Percentiles rank a stretch among this genome's conserved stretches.
phyloP scores from a whole-genome alignment of 2,329 filamentous ascomycete genomes.

The Tolypocladium amazonense region DNA sequence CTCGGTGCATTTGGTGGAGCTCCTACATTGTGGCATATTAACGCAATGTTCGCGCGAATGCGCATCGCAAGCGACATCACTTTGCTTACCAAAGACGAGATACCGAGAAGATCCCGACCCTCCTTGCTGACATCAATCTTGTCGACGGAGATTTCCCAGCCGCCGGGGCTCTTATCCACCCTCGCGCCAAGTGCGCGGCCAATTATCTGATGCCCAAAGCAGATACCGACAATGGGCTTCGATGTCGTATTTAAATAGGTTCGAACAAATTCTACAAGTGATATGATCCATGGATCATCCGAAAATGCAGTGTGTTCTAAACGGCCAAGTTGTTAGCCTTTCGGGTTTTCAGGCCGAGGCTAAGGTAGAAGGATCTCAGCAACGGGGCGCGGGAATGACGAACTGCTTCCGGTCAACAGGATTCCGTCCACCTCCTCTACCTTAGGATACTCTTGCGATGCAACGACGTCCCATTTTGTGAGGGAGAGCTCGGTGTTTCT shows the following conservation, averaged over 20 bases:
- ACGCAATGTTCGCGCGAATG: not conserved
- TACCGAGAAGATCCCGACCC: constrained; percentile 23
- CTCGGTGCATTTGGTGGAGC: constrained; percentile 33
- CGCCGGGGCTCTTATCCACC: constrained; percentile 23
- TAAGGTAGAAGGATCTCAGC: not conserved
- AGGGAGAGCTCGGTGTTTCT: constrained; percentile 13
- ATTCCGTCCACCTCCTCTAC: constrained; percentile 17
- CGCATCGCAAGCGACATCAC: not conserved
- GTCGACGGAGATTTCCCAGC: constrained; percentile 31
- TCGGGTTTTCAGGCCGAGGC: not conserved
- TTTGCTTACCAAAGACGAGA: constrained; percentile 13
- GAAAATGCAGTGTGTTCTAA: constrained; percentile 24
- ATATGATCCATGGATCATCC: constrained; percentile 28
- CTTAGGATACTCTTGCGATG: constrained; percentile 14
- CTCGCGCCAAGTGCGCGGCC: constrained; percentile 27
- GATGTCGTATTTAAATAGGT: constrained; percentile 13
- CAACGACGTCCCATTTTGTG: constrained; percentile 19
- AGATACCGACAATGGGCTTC: constrained; percentile 29
- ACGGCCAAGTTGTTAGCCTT: not conserved
- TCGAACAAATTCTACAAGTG: constrained; percentile 23
- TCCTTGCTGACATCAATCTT: constrained; percentile 23
- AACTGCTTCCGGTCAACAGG: constrained; percentile 23
- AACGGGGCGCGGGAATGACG: constrained; percentile 1
- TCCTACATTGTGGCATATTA: constrained; percentile 8
- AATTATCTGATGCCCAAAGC: constrained; percentile 36